phyloP scores from a whole-genome alignment of 2,329 filamentous ascomycete genomes.

The Botryotinia convoluta region DNA sequence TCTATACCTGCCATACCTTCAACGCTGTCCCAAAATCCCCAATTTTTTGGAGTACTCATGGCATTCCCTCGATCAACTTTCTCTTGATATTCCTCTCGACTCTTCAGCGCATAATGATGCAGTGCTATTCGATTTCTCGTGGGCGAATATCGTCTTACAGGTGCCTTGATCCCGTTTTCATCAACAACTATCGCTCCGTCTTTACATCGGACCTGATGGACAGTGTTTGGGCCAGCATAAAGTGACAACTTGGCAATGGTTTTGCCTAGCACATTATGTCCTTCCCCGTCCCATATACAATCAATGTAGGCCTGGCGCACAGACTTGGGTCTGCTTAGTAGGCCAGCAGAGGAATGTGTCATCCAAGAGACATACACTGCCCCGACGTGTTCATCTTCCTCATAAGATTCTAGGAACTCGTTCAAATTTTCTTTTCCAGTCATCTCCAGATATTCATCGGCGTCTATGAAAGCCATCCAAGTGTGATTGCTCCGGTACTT shows the following conservation, averaged over 20 bases:
- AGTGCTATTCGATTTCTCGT: slow-evolving; percentile 36
- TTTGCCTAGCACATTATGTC: slow-evolving; percentile 38
- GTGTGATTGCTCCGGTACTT: slow-evolving; percentile 34
- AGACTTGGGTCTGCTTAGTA: slow-evolving; percentile 32
- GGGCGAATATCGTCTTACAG: slow-evolving; percentile 31
- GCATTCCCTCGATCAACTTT: slow-evolving; percentile 35
- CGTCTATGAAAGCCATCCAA: slow-evolving; percentile 39
- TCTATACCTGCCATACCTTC: slow-evolving; percentile 31
- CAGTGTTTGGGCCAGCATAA: slow-evolving; percentile 2
- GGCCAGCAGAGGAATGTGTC: slow-evolving; percentile 38
- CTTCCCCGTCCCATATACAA: slow-evolving; percentile 35
- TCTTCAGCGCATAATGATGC: slow-evolving; percentile 40
- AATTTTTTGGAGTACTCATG: slow-evolving; percentile 33
- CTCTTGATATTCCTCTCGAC: slow-evolving; percentile 37
- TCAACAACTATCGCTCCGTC: slow-evolving; percentile 30
- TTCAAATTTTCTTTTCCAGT: slow-evolving; percentile 31
- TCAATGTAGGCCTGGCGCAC: slow-evolving; percentile 35
- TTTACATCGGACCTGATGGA: slow-evolving; percentile 30
- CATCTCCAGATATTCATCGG: slow-evolving; percentile 38
- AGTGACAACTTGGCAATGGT: slow-evolving; percentile 34
- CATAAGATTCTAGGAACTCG: slow-evolving; percentile 34
- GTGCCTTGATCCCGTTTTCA: slow-evolving; percentile 31
- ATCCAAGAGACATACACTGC: slow-evolving; percentile 39
- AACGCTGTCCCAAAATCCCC: slow-evolving; percentile 35
- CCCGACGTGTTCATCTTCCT: slow-evolving; percentile 31